Evolutionary conservation across 352 stramenopile genomes (phyloP), one percentile per base, ranked within the genome.

Genomic region (Pythium aquatile): DNA sequence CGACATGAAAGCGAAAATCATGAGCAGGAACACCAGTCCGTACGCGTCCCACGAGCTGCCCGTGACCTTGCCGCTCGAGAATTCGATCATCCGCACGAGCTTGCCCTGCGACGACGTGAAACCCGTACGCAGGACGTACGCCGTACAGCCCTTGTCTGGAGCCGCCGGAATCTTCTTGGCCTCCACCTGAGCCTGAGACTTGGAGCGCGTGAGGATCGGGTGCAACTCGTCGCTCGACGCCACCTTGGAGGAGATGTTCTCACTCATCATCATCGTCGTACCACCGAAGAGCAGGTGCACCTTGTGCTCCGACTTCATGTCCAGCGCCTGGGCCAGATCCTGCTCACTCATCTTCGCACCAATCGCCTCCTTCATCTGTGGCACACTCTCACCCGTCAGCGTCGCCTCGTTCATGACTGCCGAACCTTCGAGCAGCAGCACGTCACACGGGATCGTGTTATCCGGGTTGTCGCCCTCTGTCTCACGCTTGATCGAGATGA

Each of bases 371-470:
- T 99, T 99, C 74, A 98, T 93, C 74, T 99, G 96, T 11, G 97
- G 97, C 33, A 99, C 91, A 64, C 91, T 98, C 75, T 99, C 98
- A 44, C 98, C 98, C 1, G 98, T 99, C 39, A 99, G 75, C 56
- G 98, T 98, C 17, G 98, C 97, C 78, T 99, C 98, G 77, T 99
- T 99, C 16, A 99, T 93, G 11, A 99, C 96, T 47, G 91, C 96
- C 28, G 85, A 91, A 11, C 98, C 97, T 51, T 92, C 77, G 35
- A 99, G 65, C 30, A 99, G 77, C 57, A 99, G 74, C 37, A 96
- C 86, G 79, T 99, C 98, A 55, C 93, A 98, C 10, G 97, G 97
- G 28, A 99, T 83, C 52, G 86, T 85, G 63, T 92, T 94, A 64
- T 91, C 79, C 20, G 68, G 68, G 46, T 81, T 81, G 9, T 93